Conservation (phyloP, 2,329 filamentous ascomycete genomes). For the Apiospora phragmitis region DNA sequence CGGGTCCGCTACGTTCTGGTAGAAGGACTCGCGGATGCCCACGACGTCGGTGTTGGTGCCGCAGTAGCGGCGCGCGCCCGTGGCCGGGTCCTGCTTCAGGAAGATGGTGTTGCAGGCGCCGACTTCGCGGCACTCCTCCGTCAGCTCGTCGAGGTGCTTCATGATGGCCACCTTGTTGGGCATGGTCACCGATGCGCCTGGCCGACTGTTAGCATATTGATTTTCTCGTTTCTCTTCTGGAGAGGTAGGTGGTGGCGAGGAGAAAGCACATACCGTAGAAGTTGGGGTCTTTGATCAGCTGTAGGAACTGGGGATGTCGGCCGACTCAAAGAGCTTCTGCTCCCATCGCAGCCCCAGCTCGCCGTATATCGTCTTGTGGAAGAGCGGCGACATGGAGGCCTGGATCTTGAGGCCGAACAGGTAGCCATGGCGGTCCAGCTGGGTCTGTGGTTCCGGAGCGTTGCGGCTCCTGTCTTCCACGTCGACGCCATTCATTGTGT, state of each 20-base stretch:
- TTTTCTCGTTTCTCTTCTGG: not conserved
- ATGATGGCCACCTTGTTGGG: constrained; percentile 80
- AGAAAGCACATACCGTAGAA: constrained; percentile 57
- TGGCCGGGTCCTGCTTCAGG: constrained; percentile 43
- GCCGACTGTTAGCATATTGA: not conserved
- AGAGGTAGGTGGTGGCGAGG: too few species aligned
- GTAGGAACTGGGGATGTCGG: constrained; percentile 49
- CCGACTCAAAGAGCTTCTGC: constrained; percentile 54
- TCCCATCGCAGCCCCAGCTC: constrained; percentile 51
- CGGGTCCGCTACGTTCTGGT: constrained; percentile 51
- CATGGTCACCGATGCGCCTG: constrained; percentile 77
- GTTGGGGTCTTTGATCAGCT: constrained; percentile 54
- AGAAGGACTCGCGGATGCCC: constrained; percentile 73
- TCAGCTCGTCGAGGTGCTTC: constrained; percentile 70
- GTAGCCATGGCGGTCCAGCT: constrained; percentile 49
- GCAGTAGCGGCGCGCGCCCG: constrained; percentile 55
- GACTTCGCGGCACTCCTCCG: constrained; percentile 69
- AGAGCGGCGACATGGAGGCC: constrained; percentile 54
- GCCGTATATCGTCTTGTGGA: constrained; percentile 56
- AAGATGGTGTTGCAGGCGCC: constrained; percentile 83
- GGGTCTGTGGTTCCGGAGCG: not conserved
- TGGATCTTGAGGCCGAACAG: constrained; percentile 59
- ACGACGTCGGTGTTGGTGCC: constrained; percentile 83
- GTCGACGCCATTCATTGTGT: not conserved
- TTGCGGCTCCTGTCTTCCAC: not conserved